These are phyloP conservation scores for Pleurotus djamor DNA, from an alignment of 768 basidiomycete species.

Conservation along the genomic window DNA sequence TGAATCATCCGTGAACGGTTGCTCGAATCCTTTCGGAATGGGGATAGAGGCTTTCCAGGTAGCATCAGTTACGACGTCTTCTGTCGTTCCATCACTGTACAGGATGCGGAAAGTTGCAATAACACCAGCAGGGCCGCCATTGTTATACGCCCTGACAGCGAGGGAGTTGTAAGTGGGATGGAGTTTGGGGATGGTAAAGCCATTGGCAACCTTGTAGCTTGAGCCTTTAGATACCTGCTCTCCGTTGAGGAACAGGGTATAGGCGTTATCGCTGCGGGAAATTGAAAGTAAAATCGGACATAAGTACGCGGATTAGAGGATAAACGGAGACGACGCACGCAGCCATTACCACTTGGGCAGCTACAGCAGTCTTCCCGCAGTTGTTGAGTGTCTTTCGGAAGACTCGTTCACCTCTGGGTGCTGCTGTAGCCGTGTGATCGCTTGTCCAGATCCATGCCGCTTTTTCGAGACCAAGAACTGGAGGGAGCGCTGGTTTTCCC, in stretches of 20 bases:
- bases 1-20: slow-evolving; percentile 25
- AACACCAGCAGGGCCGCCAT: slow-evolving; percentile 22
- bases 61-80: slow-evolving; percentile 16
- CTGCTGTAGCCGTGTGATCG: neutral
- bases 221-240: slow-evolving; percentile 16
- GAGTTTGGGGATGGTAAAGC: slow-evolving; percentile 24
- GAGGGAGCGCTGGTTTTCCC: neutral
- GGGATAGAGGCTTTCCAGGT: slow-evolving; percentile 17
- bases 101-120: slow-evolving; percentile 17
- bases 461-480: neutral
- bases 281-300: neutral
- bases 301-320: neutral
- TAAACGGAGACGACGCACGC: neutral
- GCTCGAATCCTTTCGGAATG: slow-evolving; percentile 24
- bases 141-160: slow-evolving; percentile 24
- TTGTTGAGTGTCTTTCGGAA: slow-evolving; percentile 4
- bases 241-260: slow-evolving; percentile 6
- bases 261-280: neutral
- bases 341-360: neutral
- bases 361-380: neutral
- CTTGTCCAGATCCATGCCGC: slow-evolving; percentile 5
- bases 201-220: slow-evolving; percentile 13
- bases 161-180: slow-evolving; percentile 18
- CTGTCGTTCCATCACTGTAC: slow-evolving; percentile 19
- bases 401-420: neutral